Conservation (phyloP, 192 early-diverging fungal species). For the Coemansia sp. region DNA sequence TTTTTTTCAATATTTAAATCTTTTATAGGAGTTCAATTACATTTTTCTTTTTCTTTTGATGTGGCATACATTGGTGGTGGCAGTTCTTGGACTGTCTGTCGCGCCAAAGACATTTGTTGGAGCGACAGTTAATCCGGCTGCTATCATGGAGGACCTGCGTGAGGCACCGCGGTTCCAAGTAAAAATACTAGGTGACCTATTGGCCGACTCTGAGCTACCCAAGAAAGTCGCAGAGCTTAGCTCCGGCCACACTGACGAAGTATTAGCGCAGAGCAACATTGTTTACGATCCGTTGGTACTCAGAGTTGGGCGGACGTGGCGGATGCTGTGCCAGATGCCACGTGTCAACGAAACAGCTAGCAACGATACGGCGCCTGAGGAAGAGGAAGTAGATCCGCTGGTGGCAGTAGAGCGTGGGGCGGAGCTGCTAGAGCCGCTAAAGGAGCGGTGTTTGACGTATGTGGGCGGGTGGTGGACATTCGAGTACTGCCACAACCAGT, state of each 20-base stretch:
- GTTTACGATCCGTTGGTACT: conserved; percentile 40
- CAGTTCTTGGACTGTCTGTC: neutral
- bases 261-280: neutral
- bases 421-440: conserved; percentile 54
- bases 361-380: conserved; percentile 15
- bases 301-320: conserved; percentile 17
- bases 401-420: conserved; percentile 60
- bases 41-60: neutral
- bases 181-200: conserved; percentile 19
- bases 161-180: conserved; percentile 41
- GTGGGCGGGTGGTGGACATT: conserved; percentile 76
- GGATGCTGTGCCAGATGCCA: conserved; percentile 63
- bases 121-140: conserved; percentile 20
- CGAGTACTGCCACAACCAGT: conserved; percentile 77
- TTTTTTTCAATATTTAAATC: neutral
- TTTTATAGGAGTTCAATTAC: neutral
- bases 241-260: neutral
- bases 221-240: conserved; percentile 11
- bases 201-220: conserved; percentile 31
- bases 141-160: conserved; percentile 43
- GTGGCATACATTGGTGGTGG: conserved; percentile 2
- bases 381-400: conserved; percentile 26
- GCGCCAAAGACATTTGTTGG: neutral
- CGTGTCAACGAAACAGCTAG: conserved; percentile 24
- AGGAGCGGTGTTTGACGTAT: conserved; percentile 58